These are phyloP conservation scores for Saccharomycopsis fodiens DNA, from an alignment of 805 yeast genomes.

Conservation along the genomic window DNA sequence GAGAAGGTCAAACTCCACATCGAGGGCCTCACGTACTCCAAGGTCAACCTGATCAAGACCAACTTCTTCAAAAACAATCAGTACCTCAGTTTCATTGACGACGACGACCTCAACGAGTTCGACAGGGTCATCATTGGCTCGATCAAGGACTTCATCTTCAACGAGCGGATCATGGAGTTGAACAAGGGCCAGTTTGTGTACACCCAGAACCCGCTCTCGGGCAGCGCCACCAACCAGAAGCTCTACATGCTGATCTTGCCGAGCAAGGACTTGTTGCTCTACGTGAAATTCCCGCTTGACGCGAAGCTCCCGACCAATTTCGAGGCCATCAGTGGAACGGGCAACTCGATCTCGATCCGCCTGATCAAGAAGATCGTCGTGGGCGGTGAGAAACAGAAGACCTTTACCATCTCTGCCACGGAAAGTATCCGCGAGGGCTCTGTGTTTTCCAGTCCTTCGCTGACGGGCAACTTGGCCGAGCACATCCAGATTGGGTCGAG, in stretches of 20 bases:
- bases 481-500: not conserved
- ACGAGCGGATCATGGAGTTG: slow-evolving; percentile 1
- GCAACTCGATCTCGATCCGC: not conserved
- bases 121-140: slow-evolving; percentile 1
- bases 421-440: not conserved
- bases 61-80: slow-evolving; percentile 5
- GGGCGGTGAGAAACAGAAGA: not conserved
- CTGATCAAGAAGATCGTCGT: not conserved
- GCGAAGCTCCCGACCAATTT: not conserved
- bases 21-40: not conserved
- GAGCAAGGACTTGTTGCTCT: not conserved
- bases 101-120: not conserved
- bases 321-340: not conserved
- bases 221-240: not conserved
- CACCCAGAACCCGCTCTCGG: not conserved
- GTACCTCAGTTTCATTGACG: slow-evolving; percentile 1
- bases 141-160: slow-evolving; percentile 1
- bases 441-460: not conserved
- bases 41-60: not conserved
- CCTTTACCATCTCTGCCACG: too few species aligned
- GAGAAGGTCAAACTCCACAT: not conserved
- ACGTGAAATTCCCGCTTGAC: not conserved
- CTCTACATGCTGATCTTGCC: not conserved
- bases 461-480: not conserved
- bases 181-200: slow-evolving; percentile 1